A percentile compares a stretch with the other conserved stretches of the same genome.
These are phyloP conservation scores for Niveomyces coronatus DNA, from an alignment of 2,329 filamentous ascomycete species.

Conservation along the genomic window DNA sequence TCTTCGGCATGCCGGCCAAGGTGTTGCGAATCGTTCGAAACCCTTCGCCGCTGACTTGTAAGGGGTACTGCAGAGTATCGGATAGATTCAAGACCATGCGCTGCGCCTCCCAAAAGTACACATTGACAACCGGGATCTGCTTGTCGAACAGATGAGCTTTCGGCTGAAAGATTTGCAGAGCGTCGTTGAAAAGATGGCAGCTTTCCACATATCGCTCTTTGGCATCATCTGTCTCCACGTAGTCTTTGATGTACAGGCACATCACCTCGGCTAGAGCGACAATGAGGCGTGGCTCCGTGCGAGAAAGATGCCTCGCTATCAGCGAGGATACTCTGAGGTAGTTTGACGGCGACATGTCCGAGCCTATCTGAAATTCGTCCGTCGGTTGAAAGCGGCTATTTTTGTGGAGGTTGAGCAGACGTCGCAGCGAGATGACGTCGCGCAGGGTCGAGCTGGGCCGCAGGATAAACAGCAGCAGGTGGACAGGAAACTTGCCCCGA, in stretches of 20 bases:
- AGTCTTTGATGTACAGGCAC: conserved; percentile 17
- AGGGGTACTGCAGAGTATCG: conserved; percentile 33
- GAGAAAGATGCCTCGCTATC: conserved; percentile 21
- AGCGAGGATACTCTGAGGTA: conserved; percentile 18
- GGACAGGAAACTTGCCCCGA: conserved; percentile 14
- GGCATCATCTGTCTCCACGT: conserved; percentile 10
- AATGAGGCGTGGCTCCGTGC: conserved; percentile 23
- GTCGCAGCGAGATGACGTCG: conserved; percentile 15
- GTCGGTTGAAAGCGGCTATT: neutral
- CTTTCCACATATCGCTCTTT: conserved; percentile 18
- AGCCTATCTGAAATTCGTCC: conserved; percentile 2
- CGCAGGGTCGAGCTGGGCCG: conserved; percentile 17
- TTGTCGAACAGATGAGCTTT: conserved; percentile 16
- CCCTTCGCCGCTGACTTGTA: conserved; percentile 39
- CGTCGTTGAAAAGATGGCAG: conserved; percentile 23
- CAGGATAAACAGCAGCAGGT: conserved; percentile 21
- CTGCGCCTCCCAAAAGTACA: conserved; percentile 45
- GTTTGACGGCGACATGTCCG: conserved; percentile 12
- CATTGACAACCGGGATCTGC: conserved; percentile 18
- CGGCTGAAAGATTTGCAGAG: conserved; percentile 18
- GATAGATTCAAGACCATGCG: conserved; percentile 43
- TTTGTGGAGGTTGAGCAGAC: conserved; percentile 18
- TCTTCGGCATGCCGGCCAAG: conserved; percentile 43
- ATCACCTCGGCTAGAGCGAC: conserved; percentile 20
- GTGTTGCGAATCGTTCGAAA: conserved; percentile 46